A percentile compares a stretch with the other conserved stretches of the same genome.
Conservation (phyloP, 2,329 filamentous ascomycete genomes). For the Polychaeton citri region DNA sequence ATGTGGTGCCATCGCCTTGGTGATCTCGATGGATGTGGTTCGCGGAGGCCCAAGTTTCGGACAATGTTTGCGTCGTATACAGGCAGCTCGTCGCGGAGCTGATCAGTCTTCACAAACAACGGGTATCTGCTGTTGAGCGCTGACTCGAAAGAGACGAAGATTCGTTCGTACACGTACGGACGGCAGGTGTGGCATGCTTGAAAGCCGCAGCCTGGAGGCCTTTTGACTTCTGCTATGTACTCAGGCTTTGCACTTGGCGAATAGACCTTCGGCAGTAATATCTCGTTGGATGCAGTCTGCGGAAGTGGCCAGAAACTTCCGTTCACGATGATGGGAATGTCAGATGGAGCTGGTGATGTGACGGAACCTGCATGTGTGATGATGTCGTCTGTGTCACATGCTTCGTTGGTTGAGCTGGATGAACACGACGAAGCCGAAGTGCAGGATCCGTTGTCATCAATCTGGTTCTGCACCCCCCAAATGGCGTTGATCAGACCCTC, state of each 20-base stretch:
- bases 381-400: not conserved
- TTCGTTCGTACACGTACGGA: conserved; percentile 34
- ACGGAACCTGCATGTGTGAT: not conserved
- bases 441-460: not conserved
- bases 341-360: no score
- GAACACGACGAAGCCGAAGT: not conserved
- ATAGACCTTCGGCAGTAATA: no score
- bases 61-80: conserved; percentile 23
- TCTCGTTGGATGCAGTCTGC: not conserved
- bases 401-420: not conserved
- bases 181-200: conserved; percentile 38
- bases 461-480: not conserved
- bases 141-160: conserved; percentile 31
- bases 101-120: conserved; percentile 15
- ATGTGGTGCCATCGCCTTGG: conserved; percentile 1
- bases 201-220: conserved; percentile 24
- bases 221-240: conserved; percentile 2
- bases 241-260: not conserved
- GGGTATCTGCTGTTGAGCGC: conserved; percentile 25
- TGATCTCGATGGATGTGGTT: not conserved
- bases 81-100: conserved; percentile 21
- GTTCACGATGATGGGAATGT: no score
- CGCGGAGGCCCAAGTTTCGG: conserved; percentile 20
- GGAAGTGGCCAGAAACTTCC: not conserved
- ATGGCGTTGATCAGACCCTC: conserved; percentile 14